Base-by-base conservation (phyloP, 371 early-diverging fungal genomes). In the Mucor indicus region DNA sequence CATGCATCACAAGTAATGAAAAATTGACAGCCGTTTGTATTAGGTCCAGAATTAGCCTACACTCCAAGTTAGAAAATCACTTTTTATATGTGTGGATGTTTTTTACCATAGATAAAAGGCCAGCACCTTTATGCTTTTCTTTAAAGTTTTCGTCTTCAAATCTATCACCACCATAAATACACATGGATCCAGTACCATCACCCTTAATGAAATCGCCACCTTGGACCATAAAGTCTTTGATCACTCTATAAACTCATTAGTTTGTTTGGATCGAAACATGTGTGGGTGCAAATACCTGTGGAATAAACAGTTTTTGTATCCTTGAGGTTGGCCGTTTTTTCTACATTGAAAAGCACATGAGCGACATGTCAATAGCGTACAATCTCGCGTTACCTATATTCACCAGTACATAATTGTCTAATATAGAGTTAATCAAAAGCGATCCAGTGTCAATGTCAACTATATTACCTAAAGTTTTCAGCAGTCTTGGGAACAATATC, bases 161-260 rank as follows among this genome's bases (percentile, higher is more conserved):
- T 53, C 80, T 87, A 5, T 85, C 88, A 27, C 98, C 98, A 27
- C 98, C 98, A 60, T 99, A 99, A 45, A 99, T 99, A 63, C 92
- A 89, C 75, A 86, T 79, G 7, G 90, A 85, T 35, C 99, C 99
- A 7, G 98, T 97, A 33, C 99, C 99, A 73, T 99, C 96, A 17
- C 89, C 90, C 11, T 45, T 53, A 35, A 38, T 38, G 52, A 99
- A 95, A 67, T 99, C 99, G 16, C 99, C 99, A 24, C 99, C 99
- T 64, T 99, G 99, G 4, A 98, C 84, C 96, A 99, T 99, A 71
- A 99, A 99, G 40, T 92, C 88, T 69, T 92, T 91, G 60, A 95
- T 95, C 22, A 95, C 89, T 65, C 84, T 83, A 67, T 40, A 32
- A 21, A 41, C 4, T 9, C n/a, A n/a, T n/a, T n/a, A 39, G 37